phyloP scores from a whole-genome alignment of 495 filamentous ascomycete genomes.

The Friedmanniomyces simplex region DNA sequence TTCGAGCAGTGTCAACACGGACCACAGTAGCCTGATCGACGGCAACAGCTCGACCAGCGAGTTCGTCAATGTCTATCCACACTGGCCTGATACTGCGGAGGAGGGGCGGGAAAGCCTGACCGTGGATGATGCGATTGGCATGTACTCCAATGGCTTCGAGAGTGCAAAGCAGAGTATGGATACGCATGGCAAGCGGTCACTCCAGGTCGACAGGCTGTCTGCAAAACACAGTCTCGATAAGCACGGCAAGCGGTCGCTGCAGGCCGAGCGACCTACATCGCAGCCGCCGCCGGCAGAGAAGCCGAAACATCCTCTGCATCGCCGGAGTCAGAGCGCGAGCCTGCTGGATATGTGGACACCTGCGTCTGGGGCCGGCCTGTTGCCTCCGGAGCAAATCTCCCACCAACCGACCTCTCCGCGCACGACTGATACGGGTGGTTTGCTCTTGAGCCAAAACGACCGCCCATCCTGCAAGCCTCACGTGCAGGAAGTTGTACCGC shows the following conservation, averaged over 20 bases:
- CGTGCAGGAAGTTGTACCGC: conserved; percentile 24
- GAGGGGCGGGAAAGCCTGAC: conserved; percentile 58
- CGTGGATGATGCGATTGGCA: conserved; percentile 84
- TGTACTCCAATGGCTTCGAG: conserved; percentile 78
- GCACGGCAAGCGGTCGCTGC: neutral
- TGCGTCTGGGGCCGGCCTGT: neutral
- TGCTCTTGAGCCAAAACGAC: conserved; percentile 17
- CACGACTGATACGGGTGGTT: neutral
- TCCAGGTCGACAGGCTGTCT: conserved; percentile 5
- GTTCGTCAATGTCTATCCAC: conserved; percentile 32
- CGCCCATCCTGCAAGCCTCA: conserved; percentile 14
- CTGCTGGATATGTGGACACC: conserved; percentile 16
- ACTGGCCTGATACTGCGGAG: conserved; percentile 14
- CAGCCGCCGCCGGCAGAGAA: conserved; percentile 7
- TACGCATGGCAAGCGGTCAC: conserved; percentile 11
- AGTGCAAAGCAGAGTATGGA: conserved; percentile 30
- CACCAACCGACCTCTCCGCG: neutral
- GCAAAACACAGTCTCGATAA: conserved; percentile 1
- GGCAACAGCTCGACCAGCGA: conserved; percentile 66
- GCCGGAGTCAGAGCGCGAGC: conserved; percentile 21
- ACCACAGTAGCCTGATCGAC: conserved; percentile 70
- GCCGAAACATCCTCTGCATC: conserved; percentile 3
- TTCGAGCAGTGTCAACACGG: conserved; percentile 53
- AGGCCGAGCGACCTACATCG: neutral
- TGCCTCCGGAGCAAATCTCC: neutral